Base-by-base conservation (phyloP, 768 basidiomycete species). In the Leccinum variicolor region DNA sequence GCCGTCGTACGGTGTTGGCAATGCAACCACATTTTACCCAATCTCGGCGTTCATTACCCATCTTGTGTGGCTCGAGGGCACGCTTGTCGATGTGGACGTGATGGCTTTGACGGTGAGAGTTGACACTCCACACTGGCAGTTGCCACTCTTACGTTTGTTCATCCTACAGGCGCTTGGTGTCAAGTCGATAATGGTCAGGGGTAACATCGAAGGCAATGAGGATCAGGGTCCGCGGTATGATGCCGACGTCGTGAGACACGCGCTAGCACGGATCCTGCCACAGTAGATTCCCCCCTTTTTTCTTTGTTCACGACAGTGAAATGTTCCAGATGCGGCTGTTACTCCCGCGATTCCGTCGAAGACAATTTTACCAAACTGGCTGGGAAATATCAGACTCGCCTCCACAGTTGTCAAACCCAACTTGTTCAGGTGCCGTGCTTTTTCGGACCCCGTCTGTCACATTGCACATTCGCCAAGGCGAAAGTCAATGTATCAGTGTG, bases 11-110 rank as follows among this genome's bases (percentile, higher is more conserved):
- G 86, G 85, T 15, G 74, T 85, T 36, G 84, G 84, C n/a, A 79
- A 80, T 66, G 79, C 77, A 11, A 77, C 74, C 49, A 86, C 84
- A 4, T 81, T 77, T 19, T 91, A 89, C 65, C 90, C 90, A 6
- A 73, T 84, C 6, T 89, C 89, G 17, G 87, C 90, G 1, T 92
- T 94, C 67, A 76, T 97, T 58, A 94, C 92, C 6, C 92, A 96
- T 72, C 70, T 97, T 26, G 83, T 94, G 4, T 88, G 89, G 72
- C 78, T 94, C 10, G 80, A 83, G 64, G 86, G 81, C 2, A 81
- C 85, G 4, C 65, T 67, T 9, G 81, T 97, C 9, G 61, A 71
- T 0, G 84, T 96, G 23, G 86, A 96, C 67, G 76, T 78, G 39
- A 68, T 70, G 48, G 73, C 71, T 10, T 81, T 94, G 49, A 81